A percentile compares a stretch with the other conserved stretches of the same genome.
Evolutionary conservation across 1,284 basidiomycete genomes (phyloP).

Genomic region (Irpex lacteus): DNA sequence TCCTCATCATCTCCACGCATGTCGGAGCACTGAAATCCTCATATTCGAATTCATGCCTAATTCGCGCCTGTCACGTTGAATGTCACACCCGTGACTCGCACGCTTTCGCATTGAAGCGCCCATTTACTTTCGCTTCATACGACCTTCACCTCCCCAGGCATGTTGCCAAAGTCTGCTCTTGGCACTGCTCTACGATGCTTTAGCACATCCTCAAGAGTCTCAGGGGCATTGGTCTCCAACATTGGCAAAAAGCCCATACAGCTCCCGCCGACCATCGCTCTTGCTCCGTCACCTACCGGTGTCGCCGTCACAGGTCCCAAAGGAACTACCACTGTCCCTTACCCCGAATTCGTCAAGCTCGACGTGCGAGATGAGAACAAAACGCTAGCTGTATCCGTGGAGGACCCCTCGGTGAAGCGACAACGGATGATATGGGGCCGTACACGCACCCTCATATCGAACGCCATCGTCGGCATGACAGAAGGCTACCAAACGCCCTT

Average conservation of each 20-base stretch:
- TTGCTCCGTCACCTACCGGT: constrained; percentile 50
- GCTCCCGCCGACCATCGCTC: constrained; percentile 65
- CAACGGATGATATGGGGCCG: constrained; percentile 94
- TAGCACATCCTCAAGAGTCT: constrained; percentile 21
- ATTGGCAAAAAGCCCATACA: constrained; percentile 81
- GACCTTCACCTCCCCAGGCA: constrained; percentile 15
- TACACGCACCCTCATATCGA: constrained; percentile 85
- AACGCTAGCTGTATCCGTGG: constrained; percentile 60
- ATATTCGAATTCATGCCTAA: background rate
- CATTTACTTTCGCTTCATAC: background rate
- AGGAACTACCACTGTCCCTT: constrained; percentile 66
- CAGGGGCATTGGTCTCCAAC: constrained; percentile 53
- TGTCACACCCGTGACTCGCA: background rate
- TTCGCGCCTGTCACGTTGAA: background rate
- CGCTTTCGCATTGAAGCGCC: background rate
- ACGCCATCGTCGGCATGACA: constrained; percentile 89
- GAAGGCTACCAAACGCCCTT: constrained; percentile 83
- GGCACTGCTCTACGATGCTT: constrained; percentile 26
- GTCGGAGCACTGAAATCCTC: background rate
- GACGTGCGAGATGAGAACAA: constrained; percentile 46
- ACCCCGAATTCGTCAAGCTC: constrained; percentile 70
- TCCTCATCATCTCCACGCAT: background rate
- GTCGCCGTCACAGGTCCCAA: constrained; percentile 74
- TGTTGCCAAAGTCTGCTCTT: constrained; percentile 29
- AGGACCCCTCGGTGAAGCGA: constrained; percentile 68